Evolutionary conservation across 2,329 filamentous ascomycete genomes (phyloP).

Genomic region (Trichophyton equinum): DNA sequence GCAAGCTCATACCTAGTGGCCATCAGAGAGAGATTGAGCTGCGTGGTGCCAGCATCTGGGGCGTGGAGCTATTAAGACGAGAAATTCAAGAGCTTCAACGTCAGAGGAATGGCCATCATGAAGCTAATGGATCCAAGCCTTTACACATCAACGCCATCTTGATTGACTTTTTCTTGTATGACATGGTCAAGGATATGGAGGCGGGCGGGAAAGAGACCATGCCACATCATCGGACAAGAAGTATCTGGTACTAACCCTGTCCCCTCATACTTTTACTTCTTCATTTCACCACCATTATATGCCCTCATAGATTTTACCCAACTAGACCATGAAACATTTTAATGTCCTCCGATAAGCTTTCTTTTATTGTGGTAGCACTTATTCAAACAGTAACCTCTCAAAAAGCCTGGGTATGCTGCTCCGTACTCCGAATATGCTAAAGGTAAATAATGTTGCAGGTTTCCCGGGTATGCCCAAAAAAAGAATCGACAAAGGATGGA

Average conservation of each 20-base stretch:
- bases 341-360: background rate
- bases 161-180: slow-evolving; percentile 96
- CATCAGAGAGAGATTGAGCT: slow-evolving; percentile 75
- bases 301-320: background rate
- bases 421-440: background rate
- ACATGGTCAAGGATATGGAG: slow-evolving; percentile 81
- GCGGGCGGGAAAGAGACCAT: slow-evolving; percentile 42
- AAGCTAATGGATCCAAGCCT: slow-evolving; percentile 8
- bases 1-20: slow-evolving; percentile 56
- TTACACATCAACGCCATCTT: slow-evolving; percentile 69
- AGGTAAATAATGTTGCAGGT: background rate
- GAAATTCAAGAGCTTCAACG: slow-evolving; percentile 48
- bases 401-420: background rate
- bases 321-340: background rate
- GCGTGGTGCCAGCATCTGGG: slow-evolving; percentile 90
- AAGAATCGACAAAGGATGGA: background rate
- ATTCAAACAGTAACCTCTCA: no score
- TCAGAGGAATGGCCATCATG: slow-evolving; percentile 8
- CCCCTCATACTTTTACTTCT: background rate
- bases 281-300: background rate
- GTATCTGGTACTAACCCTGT: slow-evolving; percentile 72
- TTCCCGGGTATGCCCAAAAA: background rate
- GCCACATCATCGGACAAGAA: slow-evolving; percentile 79
- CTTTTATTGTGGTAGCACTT: background rate
- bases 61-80: slow-evolving; percentile 71